Conservation (phyloP, 176 grass and related monocot genomes). For the Aegilops longissima region DNA sequence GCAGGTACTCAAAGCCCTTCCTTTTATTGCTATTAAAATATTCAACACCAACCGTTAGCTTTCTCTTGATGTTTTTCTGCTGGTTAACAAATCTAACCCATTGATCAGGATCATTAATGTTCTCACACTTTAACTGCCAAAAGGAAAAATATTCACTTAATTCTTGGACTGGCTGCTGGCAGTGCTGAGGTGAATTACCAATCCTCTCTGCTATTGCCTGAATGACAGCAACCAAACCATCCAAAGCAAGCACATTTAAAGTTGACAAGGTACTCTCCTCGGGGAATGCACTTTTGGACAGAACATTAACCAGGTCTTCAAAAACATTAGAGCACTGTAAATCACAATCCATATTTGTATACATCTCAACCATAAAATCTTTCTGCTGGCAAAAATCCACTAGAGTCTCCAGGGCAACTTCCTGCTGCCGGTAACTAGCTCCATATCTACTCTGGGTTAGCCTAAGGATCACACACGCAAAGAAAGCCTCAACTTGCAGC, state of each 20-base stretch:
- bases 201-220: constrained; percentile 75
- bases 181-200: constrained; percentile 39
- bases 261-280: constrained; percentile 69
- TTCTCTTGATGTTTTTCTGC: constrained; percentile 77
- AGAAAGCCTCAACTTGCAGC: constrained; percentile 95
- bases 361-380: constrained; percentile 98
- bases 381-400: constrained; percentile 93
- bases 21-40: constrained; percentile 82
- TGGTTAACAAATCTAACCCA: constrained; percentile 82
- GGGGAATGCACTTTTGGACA: constrained; percentile 90
- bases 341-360: constrained; percentile 95
- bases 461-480: constrained; percentile 84
- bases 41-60: constrained; percentile 72
- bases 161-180: constrained; percentile 44
- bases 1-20: constrained; percentile 86
- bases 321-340: constrained; percentile 89
- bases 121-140: constrained; percentile 67
- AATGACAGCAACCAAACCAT: constrained; percentile 76
- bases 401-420: constrained; percentile 84
- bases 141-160: constrained; percentile 80
- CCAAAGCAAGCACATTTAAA: constrained; percentile 81
- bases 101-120: constrained; percentile 60
- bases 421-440: constrained; percentile 89
- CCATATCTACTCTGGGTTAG: constrained; percentile 80
- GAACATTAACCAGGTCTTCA: constrained; percentile 83